Percentiles rank a stretch among this genome's conserved stretches.
Evolutionary conservation across 75 land plant genomes (phyloP).

Genomic region (Adiantum capillusveneris): DNA sequence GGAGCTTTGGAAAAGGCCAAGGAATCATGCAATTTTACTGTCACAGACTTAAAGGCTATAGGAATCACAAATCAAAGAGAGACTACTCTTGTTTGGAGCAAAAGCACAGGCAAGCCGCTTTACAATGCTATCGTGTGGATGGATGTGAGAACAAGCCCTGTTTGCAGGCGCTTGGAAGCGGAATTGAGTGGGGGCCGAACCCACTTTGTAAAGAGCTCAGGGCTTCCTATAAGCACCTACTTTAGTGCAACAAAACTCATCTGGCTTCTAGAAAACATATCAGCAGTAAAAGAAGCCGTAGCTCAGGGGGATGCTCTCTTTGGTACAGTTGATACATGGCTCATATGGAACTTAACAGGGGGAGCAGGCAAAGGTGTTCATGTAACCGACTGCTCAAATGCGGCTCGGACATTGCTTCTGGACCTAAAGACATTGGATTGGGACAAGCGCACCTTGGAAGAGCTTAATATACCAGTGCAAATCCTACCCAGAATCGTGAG

Average conservation of each 20-base stretch:
- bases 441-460: constrained; percentile 61
- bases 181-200: constrained; percentile 64
- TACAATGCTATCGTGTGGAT: constrained; percentile 99
- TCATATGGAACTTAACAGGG: constrained; percentile 95
- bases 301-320: constrained; percentile 77
- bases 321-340: constrained; percentile 93
- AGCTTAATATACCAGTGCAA: constrained; percentile 51
- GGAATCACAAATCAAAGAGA: constrained; percentile 98
- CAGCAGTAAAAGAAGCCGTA: constrained; percentile 61
- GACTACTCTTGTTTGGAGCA: constrained; percentile 93
- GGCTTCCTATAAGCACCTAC: constrained; percentile 91
- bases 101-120: constrained; percentile 82
- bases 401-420: constrained; percentile 91
- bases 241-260: constrained; percentile 88
- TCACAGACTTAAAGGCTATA: constrained; percentile 62
- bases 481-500: constrained; percentile 78
- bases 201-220: constrained; percentile 75
- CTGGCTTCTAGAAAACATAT: constrained; percentile 85
- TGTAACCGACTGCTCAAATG: constrained; percentile 96
- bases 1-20: constrained; percentile 71
- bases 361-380: constrained; percentile 54
- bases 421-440: constrained; percentile 73
- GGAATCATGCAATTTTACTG: constrained; percentile 47
- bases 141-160: constrained; percentile 76
- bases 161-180: constrained; percentile 89